Conservation (phyloP, 495 filamentous ascomycete species). For the Penicillium silybi region DNA sequence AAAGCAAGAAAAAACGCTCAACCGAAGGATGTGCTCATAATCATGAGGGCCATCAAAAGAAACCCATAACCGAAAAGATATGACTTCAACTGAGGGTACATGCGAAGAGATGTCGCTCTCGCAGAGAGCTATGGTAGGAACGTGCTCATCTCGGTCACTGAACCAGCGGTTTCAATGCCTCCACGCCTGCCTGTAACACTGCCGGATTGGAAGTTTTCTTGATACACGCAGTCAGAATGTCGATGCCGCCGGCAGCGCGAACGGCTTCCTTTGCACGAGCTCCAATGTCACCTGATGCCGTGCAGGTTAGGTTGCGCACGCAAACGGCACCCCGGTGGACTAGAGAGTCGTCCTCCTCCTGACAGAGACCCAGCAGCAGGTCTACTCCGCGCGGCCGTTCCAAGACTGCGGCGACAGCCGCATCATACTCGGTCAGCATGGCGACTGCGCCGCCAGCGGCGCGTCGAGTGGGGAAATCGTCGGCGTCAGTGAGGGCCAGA, state of each 20-base stretch:
- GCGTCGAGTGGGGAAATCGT: slow-evolving; percentile 71
- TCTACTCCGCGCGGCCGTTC: slow-evolving; percentile 64
- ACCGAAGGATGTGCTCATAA: slow-evolving; percentile 9
- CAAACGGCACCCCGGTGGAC: slow-evolving; percentile 76
- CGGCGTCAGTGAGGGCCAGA: slow-evolving; percentile 79
- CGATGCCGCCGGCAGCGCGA: slow-evolving; percentile 49
- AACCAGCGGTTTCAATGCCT: slow-evolving; percentile 58
- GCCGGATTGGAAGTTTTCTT: slow-evolving; percentile 60
- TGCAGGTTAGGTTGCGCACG: slow-evolving; percentile 49
- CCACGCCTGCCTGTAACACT: slow-evolving; percentile 60
- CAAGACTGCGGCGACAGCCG: slow-evolving; percentile 63
- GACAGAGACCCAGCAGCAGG: slow-evolving; percentile 67
- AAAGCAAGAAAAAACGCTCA: slow-evolving; percentile 11
- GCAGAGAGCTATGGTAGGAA: neutral
- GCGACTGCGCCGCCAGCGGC: slow-evolving; percentile 89
- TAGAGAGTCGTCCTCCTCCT: slow-evolving; percentile 70
- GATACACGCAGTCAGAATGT: slow-evolving; percentile 57
- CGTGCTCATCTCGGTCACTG: slow-evolving; percentile 24
- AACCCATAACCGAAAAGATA: neutral
- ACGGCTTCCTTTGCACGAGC: slow-evolving; percentile 37
- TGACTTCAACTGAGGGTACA: neutral
- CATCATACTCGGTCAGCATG: slow-evolving; percentile 73
- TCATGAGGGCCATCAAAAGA: neutral
- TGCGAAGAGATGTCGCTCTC: neutral
- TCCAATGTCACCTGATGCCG: slow-evolving; percentile 40